Base-by-base conservation (phyloP, 345 rosid species). In the Populus tremula region DNA sequence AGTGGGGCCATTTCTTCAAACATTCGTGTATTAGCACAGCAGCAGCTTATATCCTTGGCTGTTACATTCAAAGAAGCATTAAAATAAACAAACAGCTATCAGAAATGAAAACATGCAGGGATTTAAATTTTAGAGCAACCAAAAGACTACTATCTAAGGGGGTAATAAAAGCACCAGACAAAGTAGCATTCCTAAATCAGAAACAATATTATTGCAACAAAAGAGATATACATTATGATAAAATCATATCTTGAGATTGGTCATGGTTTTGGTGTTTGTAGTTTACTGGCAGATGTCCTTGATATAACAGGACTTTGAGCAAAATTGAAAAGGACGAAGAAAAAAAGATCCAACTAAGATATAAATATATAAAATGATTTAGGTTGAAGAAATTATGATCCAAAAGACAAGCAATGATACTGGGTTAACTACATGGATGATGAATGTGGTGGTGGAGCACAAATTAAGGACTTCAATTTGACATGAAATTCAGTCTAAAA, bases 1-100 rank as follows among this genome's bases (percentile, higher is more conserved):
- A 80, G 82, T 80, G 93, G 94, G 39, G 88, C 86, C 97, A 89
- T 90, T 77, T 50, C 80, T 84, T 81, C 88, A 82, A 88, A 85
- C 87, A 86, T 85, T 74, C 14, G 70, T 38, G 67, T 63, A 50
- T 67, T 14, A 70, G 59, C 73, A 49, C 77, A 65, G 69, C 71
- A 69, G 50, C 2, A 72, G 25, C 72, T 75, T 74, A 76, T 64
- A 79, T 73, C 63, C 71, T 68, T 39, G 62, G 65, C 80, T 81
- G 86, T 75, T 53, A 77, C 23, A 49, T 62, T 71, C 23, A 74
- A 67, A 49, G 4, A 31, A 53, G 49, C 53, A 71, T 50, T 47
- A 29, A 38, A 71, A 47, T 23, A 62, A 71, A 50, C 5, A 35
- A 41, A 68, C 56, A 76, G 70, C 66, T 41, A 63, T 2, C 25